phyloP scores from a whole-genome alignment of 2,329 filamentous ascomycete species.

The Cladobotryum mycophilum region DNA sequence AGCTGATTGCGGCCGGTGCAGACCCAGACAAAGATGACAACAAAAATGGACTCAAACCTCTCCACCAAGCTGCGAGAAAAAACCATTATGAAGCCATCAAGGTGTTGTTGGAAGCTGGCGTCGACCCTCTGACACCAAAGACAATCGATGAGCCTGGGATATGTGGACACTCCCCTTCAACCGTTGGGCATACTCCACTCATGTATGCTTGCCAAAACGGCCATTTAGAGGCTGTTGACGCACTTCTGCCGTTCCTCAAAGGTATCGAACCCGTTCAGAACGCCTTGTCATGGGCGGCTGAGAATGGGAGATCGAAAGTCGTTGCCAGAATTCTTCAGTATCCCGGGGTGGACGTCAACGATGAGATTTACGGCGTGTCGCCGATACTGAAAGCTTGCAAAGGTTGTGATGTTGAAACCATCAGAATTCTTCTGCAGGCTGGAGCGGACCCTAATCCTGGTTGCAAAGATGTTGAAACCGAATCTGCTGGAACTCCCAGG shows the following conservation, averaged over 20 bases:
- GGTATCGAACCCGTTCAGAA: constrained; percentile 17
- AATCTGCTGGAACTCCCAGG: too few species aligned
- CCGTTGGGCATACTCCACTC: constrained; percentile 22
- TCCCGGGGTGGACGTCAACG: constrained; percentile 27
- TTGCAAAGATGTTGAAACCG: constrained; percentile 3
- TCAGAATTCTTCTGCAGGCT: constrained; percentile 22
- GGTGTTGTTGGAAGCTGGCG: constrained; percentile 29
- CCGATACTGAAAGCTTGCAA: constrained; percentile 17
- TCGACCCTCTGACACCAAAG: constrained; percentile 25
- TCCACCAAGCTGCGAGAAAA: constrained; percentile 28
- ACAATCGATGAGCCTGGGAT: constrained; percentile 9
- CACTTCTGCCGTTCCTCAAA: constrained; percentile 22
- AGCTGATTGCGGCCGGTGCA: constrained; percentile 20
- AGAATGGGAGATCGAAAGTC: constrained; percentile 13
- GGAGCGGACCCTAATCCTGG: constrained; percentile 24
- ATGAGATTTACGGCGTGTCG: constrained; percentile 15
- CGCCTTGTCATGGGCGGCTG: constrained; percentile 24
- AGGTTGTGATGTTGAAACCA: constrained; percentile 7
- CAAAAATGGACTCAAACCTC: constrained; percentile 23
- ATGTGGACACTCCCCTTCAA: constrained; percentile 10
- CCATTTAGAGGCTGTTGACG: constrained; percentile 20
- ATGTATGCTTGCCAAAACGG: constrained; percentile 25
- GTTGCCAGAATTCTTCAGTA: constrained; percentile 24
- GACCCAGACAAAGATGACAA: constrained; percentile 17
- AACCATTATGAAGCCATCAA: constrained; percentile 24